phyloP scores from a whole-genome alignment of 2,329 filamentous ascomycete species.

The Ophiocordyceps robertsii region DNA sequence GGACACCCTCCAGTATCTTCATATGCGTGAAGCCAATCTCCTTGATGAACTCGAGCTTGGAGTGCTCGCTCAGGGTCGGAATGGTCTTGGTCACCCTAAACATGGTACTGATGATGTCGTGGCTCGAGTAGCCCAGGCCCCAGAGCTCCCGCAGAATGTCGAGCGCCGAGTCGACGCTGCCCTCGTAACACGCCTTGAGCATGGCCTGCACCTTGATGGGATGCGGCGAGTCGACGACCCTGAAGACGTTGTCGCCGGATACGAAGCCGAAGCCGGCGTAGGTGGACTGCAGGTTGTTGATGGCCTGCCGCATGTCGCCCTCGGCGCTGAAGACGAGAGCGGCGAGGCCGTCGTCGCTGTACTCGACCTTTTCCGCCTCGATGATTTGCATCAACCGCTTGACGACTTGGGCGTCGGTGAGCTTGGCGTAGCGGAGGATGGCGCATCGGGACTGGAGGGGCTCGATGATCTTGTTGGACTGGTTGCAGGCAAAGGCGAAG shows the following conservation, averaged over 20 bases:
- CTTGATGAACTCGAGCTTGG: conserved; percentile 94
- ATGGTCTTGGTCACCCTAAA: conserved; percentile 97
- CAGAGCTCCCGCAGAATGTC: conserved; percentile 83
- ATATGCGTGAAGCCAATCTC: conserved; percentile 99
- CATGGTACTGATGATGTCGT: conserved; percentile 99
- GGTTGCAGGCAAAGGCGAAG: conserved; percentile 97
- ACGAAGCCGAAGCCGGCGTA: conserved; percentile 90
- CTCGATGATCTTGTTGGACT: conserved; percentile 98
- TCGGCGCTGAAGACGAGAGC: conserved; percentile 96
- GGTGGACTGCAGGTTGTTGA: conserved; percentile 95
- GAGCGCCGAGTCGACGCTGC: conserved; percentile 76
- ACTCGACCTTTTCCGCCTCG: conserved; percentile 79
- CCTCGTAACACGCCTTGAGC: conserved; percentile 93
- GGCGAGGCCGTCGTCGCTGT: conserved; percentile 85
- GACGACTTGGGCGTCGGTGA: conserved; percentile 87
- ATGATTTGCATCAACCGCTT: conserved; percentile 86
- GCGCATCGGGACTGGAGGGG: conserved; percentile 95
- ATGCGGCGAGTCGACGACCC: conserved; percentile 91
- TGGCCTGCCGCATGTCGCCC: conserved; percentile 96
- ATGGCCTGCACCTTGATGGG: conserved; percentile 98
- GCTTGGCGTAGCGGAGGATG: conserved; percentile 81
- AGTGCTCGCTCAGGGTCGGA: conserved; percentile 79
- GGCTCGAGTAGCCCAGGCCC: conserved; percentile 91
- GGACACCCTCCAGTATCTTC: conserved; percentile 96
- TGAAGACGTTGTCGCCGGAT: conserved; percentile 96